Evolutionary conservation across 495 filamentous ascomycete genomes (phyloP).

Genomic region (Cercophora samala): DNA sequence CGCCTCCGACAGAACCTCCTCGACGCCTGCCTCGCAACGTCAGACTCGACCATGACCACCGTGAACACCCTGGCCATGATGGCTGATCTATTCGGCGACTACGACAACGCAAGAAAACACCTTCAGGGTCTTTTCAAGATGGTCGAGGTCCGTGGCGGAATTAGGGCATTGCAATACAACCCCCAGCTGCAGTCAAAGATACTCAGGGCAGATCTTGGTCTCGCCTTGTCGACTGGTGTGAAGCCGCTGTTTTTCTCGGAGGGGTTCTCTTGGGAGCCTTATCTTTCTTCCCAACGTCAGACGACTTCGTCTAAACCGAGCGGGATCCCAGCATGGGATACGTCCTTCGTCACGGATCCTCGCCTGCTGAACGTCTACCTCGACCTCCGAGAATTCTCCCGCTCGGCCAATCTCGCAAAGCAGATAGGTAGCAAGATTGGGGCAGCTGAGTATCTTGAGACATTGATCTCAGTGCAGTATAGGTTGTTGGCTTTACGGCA

Average conservation of each 20-base stretch:
- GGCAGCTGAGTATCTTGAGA: constrained; percentile 15
- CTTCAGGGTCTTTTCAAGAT: constrained; percentile 37
- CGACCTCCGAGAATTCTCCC: constrained; percentile 21
- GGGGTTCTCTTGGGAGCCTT: constrained; percentile 18
- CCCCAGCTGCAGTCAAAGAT: constrained; percentile 22
- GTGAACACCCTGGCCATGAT: constrained; percentile 32
- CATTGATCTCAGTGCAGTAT: constrained; percentile 21
- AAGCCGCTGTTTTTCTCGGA: constrained; percentile 17
- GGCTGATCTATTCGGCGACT: constrained; percentile 31
- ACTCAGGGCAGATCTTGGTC: constrained; percentile 16
- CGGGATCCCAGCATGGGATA: too few relatives aligned
- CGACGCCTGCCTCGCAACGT: neutral
- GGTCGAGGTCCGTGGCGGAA: constrained; percentile 37
- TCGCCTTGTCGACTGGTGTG: constrained; percentile 7
- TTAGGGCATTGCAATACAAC: constrained; percentile 14
- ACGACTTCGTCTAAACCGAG: neutral
- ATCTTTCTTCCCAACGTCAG: constrained; percentile 4
- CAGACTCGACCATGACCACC: constrained; percentile 34
- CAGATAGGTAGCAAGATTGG: constrained; percentile 15
- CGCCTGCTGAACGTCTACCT: constrained; percentile 14
- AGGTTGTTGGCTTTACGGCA: constrained; percentile 20
- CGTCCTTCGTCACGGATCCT: neutral
- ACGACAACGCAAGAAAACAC: constrained; percentile 32
- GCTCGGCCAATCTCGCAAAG: constrained; percentile 15
- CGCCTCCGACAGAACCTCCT: constrained; percentile 18